Conservation (phyloP, 352 stramenopile species). For the Blastocystis sp. region DNA sequence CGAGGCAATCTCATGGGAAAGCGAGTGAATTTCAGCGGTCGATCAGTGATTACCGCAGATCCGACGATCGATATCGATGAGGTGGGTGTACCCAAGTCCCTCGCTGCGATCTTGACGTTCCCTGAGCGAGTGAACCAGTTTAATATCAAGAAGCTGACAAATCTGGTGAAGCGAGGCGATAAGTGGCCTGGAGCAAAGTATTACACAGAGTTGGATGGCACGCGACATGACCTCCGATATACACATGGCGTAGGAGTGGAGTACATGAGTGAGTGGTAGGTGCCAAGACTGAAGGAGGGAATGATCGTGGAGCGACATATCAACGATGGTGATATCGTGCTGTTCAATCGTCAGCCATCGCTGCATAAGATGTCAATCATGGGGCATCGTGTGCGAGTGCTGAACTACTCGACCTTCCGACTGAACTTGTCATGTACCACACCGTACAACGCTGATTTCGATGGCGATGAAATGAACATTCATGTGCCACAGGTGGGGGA, state of each 20-base stretch:
- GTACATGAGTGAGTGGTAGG: slow-evolving; percentile 79
- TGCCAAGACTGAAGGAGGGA: slow-evolving; percentile 83
- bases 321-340: slow-evolving; percentile 91
- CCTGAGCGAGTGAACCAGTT: slow-evolving; percentile 95
- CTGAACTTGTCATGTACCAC: slow-evolving; percentile 93
- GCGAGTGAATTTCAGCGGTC: slow-evolving; percentile 95
- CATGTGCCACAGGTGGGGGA: slow-evolving; percentile 79
- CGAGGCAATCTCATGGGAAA: slow-evolving; percentile 99
- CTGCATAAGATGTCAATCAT: slow-evolving; percentile 99
- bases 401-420: slow-evolving; percentile 98
- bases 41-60: slow-evolving; percentile 98
- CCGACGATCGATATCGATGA: slow-evolving; percentile 94
- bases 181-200: slow-evolving; percentile 94
- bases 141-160: slow-evolving; percentile 89
- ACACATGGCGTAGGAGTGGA: slow-evolving; percentile 72
- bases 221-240: slow-evolving; percentile 92
- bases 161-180: slow-evolving; percentile 86
- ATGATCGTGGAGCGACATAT: slow-evolving; percentile 98
- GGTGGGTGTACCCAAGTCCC: slow-evolving; percentile 90
- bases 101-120: slow-evolving; percentile 96
- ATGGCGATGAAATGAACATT: slow-evolving; percentile 99
- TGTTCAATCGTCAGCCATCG: slow-evolving; percentile 98
- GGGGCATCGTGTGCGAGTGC: slow-evolving; percentile 94
- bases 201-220: slow-evolving; percentile 92
- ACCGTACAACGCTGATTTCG: slow-evolving; percentile 99